A percentile compares a stretch with the other conserved stretches of the same genome.
Evolutionary conservation across 2,329 filamentous ascomycete species (phyloP).

Genomic region (Xylaria sp.): DNA sequence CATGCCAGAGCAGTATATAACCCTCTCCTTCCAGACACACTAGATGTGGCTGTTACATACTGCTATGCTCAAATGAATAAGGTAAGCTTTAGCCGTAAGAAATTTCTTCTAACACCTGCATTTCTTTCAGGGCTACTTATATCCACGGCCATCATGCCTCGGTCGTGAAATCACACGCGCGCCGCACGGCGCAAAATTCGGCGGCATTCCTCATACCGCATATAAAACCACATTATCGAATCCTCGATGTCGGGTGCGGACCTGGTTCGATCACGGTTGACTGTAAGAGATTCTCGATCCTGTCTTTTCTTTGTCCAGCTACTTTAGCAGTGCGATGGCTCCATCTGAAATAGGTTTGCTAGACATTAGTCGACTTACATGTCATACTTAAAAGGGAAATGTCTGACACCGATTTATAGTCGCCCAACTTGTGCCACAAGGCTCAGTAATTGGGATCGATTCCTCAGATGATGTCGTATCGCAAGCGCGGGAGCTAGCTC

Average conservation of each 20-base stretch:
- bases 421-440: slow-evolving; percentile 52
- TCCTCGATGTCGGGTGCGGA: slow-evolving; percentile 57
- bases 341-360: neutral
- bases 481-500: slow-evolving; percentile 32
- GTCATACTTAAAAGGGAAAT: neutral
- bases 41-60: neutral
- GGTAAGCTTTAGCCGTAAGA: neutral
- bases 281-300: slow-evolving; percentile 13
- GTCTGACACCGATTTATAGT: slow-evolving; percentile 36
- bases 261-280: slow-evolving; percentile 56
- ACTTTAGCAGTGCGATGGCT: neutral
- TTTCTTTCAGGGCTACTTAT: slow-evolving; percentile 20
- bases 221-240: slow-evolving; percentile 47
- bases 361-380: neutral
- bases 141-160: slow-evolving; percentile 40
- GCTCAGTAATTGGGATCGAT: slow-evolving; percentile 52
- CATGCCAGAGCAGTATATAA: slow-evolving; percentile 30
- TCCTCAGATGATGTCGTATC: slow-evolving; percentile 28
- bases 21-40: neutral
- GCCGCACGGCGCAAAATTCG: slow-evolving; percentile 41
- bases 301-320: neutral
- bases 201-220: slow-evolving; percentile 49
- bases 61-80: neutral
- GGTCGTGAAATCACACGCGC: slow-evolving; percentile 39
- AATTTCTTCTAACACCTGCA: neutral